These are phyloP conservation scores for Phytophthora vignae DNA, from an alignment of 352 stramenopile genomes.

Conservation along the genomic window DNA sequence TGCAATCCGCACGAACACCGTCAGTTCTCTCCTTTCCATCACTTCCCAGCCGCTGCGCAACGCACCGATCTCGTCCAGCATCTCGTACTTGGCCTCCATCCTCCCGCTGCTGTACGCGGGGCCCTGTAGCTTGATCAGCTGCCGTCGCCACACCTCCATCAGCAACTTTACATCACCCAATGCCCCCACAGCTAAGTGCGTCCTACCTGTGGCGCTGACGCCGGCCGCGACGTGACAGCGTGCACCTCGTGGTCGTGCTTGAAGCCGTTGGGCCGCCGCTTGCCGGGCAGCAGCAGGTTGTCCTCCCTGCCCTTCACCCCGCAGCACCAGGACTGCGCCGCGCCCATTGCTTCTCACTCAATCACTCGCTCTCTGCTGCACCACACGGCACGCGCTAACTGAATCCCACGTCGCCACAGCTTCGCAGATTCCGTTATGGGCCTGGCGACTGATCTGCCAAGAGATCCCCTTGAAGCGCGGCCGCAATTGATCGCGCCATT, in stretches of 20 bases:
- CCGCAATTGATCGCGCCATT: conserved; percentile 6
- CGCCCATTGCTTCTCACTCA: conserved; percentile 42
- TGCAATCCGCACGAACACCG: conserved; percentile 24
- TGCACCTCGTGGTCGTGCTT: conserved; percentile 44
- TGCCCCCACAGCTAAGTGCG: no score
- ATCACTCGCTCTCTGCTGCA: background rate
- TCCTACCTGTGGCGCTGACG: conserved; percentile 50
- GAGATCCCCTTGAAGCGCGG: conserved; percentile 20
- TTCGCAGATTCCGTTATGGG: conserved; percentile 30
- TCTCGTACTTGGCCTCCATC: conserved; percentile 87
- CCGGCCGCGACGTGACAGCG: conserved; percentile 23
- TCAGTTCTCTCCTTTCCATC: background rate
- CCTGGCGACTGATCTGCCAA: conserved; percentile 19
- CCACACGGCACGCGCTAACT: background rate
- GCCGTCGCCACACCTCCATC: background rate
- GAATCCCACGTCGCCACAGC: conserved; percentile 3
- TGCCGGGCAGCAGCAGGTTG: conserved; percentile 46
- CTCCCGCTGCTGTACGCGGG: conserved; percentile 74
- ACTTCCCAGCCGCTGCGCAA: conserved; percentile 6
- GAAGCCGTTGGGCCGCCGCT: conserved; percentile 56
- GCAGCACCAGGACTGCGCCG: conserved; percentile 63
- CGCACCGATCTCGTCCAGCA: conserved; percentile 85
- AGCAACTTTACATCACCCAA: background rate
- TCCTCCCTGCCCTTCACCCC: conserved; percentile 48
- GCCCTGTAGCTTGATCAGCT: conserved; percentile 79